Conservation (phyloP, 2,329 filamentous ascomycete genomes). For the Rhytidhysteron rufulum region DNA sequence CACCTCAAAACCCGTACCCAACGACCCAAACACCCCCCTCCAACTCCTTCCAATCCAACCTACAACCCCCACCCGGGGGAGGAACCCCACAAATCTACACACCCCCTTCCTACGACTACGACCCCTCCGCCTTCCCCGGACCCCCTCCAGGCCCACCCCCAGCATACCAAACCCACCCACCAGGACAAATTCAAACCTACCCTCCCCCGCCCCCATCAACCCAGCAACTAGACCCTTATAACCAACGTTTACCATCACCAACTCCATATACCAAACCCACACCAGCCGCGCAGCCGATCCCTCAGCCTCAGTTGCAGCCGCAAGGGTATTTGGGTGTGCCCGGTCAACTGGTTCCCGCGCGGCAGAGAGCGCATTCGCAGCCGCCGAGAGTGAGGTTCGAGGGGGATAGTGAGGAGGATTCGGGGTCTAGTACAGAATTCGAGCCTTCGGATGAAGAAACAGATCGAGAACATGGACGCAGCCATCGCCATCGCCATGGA, state of each 20-base stretch:
- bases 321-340: too few species aligned
- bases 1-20: constrained; percentile 7
- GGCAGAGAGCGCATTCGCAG: constrained; percentile 29
- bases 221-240: constrained; percentile 13
- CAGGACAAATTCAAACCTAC: constrained; percentile 13
- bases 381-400: constrained; percentile 29
- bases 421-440: constrained; percentile 14
- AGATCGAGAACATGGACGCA: too few species aligned
- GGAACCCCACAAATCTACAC: constrained; percentile 11
- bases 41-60: constrained; percentile 3
- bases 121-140: constrained; percentile 3
- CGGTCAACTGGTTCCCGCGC: too few species aligned
- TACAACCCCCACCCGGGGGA: constrained; percentile 15
- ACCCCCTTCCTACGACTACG: constrained; percentile 7
- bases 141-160: constrained; percentile 18
- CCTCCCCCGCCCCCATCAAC: constrained; percentile 24
- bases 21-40: constrained; percentile 11
- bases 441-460: constrained; percentile 16
- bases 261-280: too few species aligned
- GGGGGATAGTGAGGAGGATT: constrained; percentile 17
- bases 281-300: too few species aligned
- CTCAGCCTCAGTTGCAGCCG: too few species aligned
- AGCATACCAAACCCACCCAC: constrained; percentile 9
- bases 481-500: constrained; percentile 11
- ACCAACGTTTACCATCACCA: too few species aligned